Percentiles rank a stretch among this genome's conserved stretches.
Evolutionary conservation across 108 stramenopile species (phyloP).

Genomic region (Pseudonitzschia multistriata): DNA sequence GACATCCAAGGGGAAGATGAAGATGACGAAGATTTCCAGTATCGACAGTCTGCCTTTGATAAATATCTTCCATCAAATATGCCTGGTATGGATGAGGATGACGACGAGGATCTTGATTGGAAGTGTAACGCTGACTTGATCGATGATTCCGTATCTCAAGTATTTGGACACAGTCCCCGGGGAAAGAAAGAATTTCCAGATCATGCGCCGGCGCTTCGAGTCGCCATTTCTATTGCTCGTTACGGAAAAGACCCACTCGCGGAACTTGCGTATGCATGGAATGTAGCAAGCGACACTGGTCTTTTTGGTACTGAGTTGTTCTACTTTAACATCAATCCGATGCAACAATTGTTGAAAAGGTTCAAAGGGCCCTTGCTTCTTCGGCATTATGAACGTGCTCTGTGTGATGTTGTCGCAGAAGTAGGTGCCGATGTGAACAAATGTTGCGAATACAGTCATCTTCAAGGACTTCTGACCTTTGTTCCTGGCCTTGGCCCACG

Average conservation of each 20-base stretch:
- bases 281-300: slow-evolving; percentile 81
- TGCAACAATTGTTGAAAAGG: slow-evolving; percentile 83
- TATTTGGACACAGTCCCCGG: slow-evolving; percentile 82
- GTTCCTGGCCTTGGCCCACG: slow-evolving; percentile 93
- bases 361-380: slow-evolving; percentile 49
- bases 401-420: slow-evolving; percentile 79
- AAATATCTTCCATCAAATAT: slow-evolving; percentile 43
- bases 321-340: slow-evolving; percentile 86
- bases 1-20: slow-evolving; percentile 84
- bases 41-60: slow-evolving; percentile 51
- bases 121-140: slow-evolving; percentile 82
- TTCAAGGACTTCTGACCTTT: slow-evolving; percentile 79
- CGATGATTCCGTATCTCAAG: slow-evolving; percentile 82
- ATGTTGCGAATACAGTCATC: slow-evolving; percentile 67
- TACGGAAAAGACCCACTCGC: slow-evolving; percentile 84
- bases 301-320: slow-evolving; percentile 88
- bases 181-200: slow-evolving; percentile 93
- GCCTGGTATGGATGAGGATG: slow-evolving; percentile 49
- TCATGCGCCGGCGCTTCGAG: slow-evolving; percentile 63
- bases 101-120: slow-evolving; percentile 72
- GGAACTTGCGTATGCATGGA: slow-evolving; percentile 89
- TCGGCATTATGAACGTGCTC: slow-evolving; percentile 79
- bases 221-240: slow-evolving; percentile 83
- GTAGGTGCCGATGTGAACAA: slow-evolving; percentile 91
- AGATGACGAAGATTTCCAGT: slow-evolving; percentile 84